Conservation (phyloP, 2,329 filamentous ascomycete species). For the Ophiostoma quercus region DNA sequence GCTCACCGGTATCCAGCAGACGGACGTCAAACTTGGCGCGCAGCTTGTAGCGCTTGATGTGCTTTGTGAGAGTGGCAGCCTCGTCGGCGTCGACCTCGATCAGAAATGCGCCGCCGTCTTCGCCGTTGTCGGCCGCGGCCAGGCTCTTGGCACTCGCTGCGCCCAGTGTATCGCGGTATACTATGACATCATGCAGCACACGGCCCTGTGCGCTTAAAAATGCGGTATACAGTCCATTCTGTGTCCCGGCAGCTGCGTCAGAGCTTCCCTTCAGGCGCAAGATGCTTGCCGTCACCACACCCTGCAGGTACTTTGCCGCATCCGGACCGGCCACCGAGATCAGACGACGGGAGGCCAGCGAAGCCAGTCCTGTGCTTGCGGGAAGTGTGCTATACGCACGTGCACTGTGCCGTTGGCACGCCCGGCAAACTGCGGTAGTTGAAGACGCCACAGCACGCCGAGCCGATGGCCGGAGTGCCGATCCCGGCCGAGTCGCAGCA, state of each 20-base stretch:
- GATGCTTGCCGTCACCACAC: slow-evolving; percentile 73
- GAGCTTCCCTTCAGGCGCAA: slow-evolving; percentile 33
- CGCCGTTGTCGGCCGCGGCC: neutral
- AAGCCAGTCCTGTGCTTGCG: slow-evolving; percentile 42
- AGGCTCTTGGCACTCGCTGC: slow-evolving; percentile 26
- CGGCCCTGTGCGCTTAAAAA: slow-evolving; percentile 84
- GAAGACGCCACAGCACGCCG: neutral
- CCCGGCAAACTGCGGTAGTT: neutral
- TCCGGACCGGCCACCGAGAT: slow-evolving; percentile 76
- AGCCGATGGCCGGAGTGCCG: slow-evolving; percentile 15
- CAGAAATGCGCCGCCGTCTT: slow-evolving; percentile 52
- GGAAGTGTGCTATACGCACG: slow-evolving; percentile 18
- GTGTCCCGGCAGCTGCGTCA: slow-evolving; percentile 19
- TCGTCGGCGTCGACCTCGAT: slow-evolving; percentile 76
- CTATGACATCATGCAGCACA: slow-evolving; percentile 81
- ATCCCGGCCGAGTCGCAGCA: slow-evolving; percentile 15
- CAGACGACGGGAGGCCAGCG: slow-evolving; percentile 68
- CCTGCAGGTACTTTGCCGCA: slow-evolving; percentile 79
- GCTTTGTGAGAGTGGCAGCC: slow-evolving; percentile 57
- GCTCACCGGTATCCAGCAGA: slow-evolving; percentile 59
- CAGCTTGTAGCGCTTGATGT: slow-evolving; percentile 81
- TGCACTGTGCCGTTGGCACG: neutral
- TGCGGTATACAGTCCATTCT: slow-evolving; percentile 65
- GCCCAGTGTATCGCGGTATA: slow-evolving; percentile 61
- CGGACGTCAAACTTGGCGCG: slow-evolving; percentile 70